phyloP scores from a whole-genome alignment of 805 yeast genomes.

The Metschnikowia shivogae region DNA sequence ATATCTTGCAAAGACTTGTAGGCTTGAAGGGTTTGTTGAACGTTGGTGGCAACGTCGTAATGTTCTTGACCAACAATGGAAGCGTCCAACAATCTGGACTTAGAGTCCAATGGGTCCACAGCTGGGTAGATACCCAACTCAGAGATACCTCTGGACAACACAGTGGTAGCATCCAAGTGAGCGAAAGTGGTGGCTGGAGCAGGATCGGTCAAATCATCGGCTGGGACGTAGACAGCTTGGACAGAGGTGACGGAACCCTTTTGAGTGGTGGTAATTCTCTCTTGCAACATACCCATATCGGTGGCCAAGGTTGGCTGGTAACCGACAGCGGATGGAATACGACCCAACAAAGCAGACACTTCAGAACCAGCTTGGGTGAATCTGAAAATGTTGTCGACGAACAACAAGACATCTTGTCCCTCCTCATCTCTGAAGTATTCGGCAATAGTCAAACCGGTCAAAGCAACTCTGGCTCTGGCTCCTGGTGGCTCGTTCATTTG shows the following conservation, averaged over 20 bases:
- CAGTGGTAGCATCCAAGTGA: slow-evolving; percentile 99
- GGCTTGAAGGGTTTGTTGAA: slow-evolving; percentile 98
- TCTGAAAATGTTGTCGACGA: slow-evolving; percentile 99
- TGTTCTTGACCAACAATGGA: slow-evolving; percentile 98
- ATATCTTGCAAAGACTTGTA: slow-evolving; percentile 99
- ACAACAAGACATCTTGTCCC: slow-evolving; percentile 99
- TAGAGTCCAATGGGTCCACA: slow-evolving; percentile 99
- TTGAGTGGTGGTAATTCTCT: slow-evolving; percentile 99
- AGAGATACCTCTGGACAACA: slow-evolving; percentile 98
- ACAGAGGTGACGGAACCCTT: slow-evolving; percentile 99
- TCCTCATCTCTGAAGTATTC: slow-evolving; percentile 99
- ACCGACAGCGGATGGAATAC: slow-evolving; percentile 99
- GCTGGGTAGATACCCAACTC: slow-evolving; percentile 99
- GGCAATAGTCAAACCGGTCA: slow-evolving; percentile 99
- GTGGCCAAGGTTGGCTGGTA: slow-evolving; percentile 99
- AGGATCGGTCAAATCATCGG: slow-evolving; percentile 99
- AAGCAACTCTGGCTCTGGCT: slow-evolving; percentile 99
- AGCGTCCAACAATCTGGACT: slow-evolving; percentile 96
- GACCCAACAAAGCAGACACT: slow-evolving; percentile 99
- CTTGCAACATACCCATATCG: slow-evolving; percentile 99
- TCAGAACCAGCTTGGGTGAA: slow-evolving; percentile 99
- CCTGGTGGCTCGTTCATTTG: slow-evolving; percentile 99
- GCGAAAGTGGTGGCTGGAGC: slow-evolving; percentile 99
- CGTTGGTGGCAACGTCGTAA: slow-evolving; percentile 89
- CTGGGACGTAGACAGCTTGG: slow-evolving; percentile 99